Percentiles rank a stretch among this genome's conserved stretches.
Evolutionary conservation across 176 grass and related monocot species (phyloP).

Genomic region (Bolboschoenus planiculmis): DNA sequence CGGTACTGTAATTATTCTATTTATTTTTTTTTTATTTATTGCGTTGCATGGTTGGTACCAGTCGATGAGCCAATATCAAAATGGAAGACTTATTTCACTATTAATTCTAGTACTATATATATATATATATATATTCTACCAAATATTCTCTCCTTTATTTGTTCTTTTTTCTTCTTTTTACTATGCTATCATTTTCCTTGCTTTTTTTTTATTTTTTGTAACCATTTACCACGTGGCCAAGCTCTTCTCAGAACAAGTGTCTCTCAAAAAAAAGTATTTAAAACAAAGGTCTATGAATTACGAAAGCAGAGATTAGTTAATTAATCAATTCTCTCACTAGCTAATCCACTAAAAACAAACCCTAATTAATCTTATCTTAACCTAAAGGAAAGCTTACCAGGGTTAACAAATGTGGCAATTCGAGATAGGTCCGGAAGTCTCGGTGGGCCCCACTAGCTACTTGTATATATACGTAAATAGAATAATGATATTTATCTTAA

Average conservation of each 20-base stretch:
- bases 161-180: background rate
- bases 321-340: background rate
- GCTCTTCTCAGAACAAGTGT: conserved; percentile 10
- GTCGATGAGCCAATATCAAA: conserved; percentile 17
- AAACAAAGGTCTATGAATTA: conserved; percentile 9
- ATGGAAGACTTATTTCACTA: too few relatives aligned
- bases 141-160: conserved; percentile 3
- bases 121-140: background rate
- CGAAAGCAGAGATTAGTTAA: conserved; percentile 22
- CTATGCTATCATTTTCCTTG: too few relatives aligned
- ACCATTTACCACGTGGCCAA: background rate
- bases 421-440: background rate
- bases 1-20: conserved; percentile 1
- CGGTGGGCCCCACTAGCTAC: background rate
- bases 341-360: conserved; percentile 4
- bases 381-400: conserved; percentile 10
- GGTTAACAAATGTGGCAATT: conserved; percentile 22
- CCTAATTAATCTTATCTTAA: conserved; percentile 19
- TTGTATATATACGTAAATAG: background rate
- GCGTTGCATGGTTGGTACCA: conserved; percentile 11
- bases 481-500: conserved; percentile 18
- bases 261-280: background rate
- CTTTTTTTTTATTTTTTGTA: background rate
- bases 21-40: conserved; percentile 7
- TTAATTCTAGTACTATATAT: too few relatives aligned